phyloP scores from a whole-genome alignment of 2,329 filamentous ascomycete genomes.

The Cercospora zeae-maydis region DNA sequence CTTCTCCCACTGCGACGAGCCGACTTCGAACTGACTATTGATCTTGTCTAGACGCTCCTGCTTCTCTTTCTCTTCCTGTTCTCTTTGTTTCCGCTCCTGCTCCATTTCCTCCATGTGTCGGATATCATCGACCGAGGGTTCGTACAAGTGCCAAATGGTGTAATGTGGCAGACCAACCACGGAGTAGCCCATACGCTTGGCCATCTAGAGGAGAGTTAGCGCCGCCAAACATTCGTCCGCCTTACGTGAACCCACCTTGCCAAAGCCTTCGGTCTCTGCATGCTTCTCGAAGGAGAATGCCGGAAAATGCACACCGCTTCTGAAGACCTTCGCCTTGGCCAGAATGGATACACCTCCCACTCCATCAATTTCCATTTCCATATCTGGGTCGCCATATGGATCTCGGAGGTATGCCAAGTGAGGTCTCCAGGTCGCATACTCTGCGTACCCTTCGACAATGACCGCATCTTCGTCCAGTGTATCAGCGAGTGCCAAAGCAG shows the following conservation, averaged over 20 bases:
- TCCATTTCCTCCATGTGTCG: constrained; percentile 99
- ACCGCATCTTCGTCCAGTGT: constrained; percentile 96
- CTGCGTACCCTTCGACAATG: constrained; percentile 97
- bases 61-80: constrained; percentile 73
- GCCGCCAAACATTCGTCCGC: not conserved
- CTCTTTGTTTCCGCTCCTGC: constrained; percentile 71
- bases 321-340: constrained; percentile 92
- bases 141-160: constrained; percentile 98
- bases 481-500: constrained; percentile 85
- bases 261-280: constrained; percentile 96
- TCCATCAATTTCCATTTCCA: constrained; percentile 99
- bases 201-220: constrained; percentile 65
- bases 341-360: constrained; percentile 96
- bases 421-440: constrained; percentile 97
- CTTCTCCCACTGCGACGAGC: constrained; percentile 80
- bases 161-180: constrained; percentile 96
- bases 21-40: constrained; percentile 73
- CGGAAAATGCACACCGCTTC: constrained; percentile 92
- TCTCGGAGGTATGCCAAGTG: constrained; percentile 95
- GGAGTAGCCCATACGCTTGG: constrained; percentile 90
- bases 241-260: constrained; percentile 64
- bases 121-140: constrained; percentile 96
- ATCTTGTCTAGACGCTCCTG: constrained; percentile 72
- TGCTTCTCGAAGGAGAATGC: constrained; percentile 99
- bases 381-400: constrained; percentile 94